Conservation (phyloP, 1,284 basidiomycete genomes). For the Crocinoboletus sp. region DNA sequence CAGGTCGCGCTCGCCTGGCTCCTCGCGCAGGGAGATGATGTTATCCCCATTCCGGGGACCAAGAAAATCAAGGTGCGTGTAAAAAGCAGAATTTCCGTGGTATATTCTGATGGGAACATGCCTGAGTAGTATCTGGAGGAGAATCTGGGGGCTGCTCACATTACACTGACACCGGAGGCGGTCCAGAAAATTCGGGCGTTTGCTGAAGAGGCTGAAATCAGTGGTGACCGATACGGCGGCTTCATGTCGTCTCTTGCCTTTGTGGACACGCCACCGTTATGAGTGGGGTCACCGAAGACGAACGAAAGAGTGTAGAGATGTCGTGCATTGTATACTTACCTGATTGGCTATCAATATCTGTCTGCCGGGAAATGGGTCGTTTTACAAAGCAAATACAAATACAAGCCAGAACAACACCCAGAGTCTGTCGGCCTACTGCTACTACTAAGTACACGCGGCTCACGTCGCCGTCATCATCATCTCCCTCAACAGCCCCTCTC, state of each 20-base stretch:
- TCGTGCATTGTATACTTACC: background rate
- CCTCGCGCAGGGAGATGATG: constrained; percentile 35
- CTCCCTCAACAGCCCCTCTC: constrained; percentile 29
- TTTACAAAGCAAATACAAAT: no score
- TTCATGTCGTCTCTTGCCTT: constrained; percentile 1
- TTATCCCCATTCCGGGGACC: constrained; percentile 34
- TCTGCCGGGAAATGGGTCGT: no score
- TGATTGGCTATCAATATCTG: no score
- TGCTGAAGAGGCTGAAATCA: constrained; percentile 25
- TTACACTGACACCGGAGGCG: constrained; percentile 33
- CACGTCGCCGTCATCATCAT: no score
- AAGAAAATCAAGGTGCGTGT: constrained; percentile 28
- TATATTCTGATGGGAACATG: background rate
- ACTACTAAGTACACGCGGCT: no score
- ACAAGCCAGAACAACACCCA: no score
- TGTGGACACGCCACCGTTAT: constrained; percentile 16
- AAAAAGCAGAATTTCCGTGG: background rate
- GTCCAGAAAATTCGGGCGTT: constrained; percentile 31
- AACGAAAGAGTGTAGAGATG: no score
- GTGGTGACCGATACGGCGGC: constrained; percentile 21
- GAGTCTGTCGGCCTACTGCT: no score
- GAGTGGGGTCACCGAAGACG: background rate
- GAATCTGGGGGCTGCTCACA: constrained; percentile 32
- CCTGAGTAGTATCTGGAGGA: constrained; percentile 37
- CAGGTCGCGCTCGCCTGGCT: constrained; percentile 48